Evolutionary conservation across 2,329 filamentous ascomycete species (phyloP).

Genomic region (Penicillium occitanis): DNA sequence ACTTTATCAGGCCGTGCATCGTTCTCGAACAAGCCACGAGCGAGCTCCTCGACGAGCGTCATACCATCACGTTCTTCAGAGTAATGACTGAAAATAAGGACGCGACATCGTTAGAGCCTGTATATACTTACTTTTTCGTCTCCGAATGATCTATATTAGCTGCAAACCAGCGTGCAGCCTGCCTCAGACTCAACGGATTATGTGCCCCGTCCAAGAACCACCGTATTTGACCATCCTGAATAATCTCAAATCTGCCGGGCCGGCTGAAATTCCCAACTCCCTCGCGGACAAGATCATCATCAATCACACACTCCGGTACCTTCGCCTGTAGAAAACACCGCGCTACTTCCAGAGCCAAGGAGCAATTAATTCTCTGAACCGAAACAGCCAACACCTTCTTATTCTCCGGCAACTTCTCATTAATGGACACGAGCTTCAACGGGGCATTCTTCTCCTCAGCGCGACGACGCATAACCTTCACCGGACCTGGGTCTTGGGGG

Average conservation of each 20-base stretch:
- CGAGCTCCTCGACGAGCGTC: slow-evolving; percentile 27
- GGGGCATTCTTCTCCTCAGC: slow-evolving; percentile 6
- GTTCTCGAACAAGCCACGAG: slow-evolving; percentile 23
- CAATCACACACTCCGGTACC: slow-evolving; percentile 23
- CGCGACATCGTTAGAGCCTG: slow-evolving; percentile 9
- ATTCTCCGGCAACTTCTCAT: slow-evolving; percentile 23
- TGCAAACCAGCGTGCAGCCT: slow-evolving; percentile 42
- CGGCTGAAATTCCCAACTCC: slow-evolving; percentile 32
- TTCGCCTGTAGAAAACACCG: slow-evolving; percentile 28
- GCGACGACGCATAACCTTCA: slow-evolving; percentile 39
- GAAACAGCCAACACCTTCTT: slow-evolving; percentile 25
- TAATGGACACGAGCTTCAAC: slow-evolving; percentile 17
- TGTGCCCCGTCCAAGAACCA: slow-evolving; percentile 49
- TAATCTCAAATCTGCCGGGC: slow-evolving; percentile 37
- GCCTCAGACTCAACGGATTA: slow-evolving; percentile 42
- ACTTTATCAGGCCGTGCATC: slow-evolving; percentile 28
- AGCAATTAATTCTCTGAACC: slow-evolving; percentile 37
- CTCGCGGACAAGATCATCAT: slow-evolving; percentile 26
- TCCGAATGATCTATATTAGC: slow-evolving; percentile 17
- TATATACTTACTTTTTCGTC: slow-evolving; percentile 6
- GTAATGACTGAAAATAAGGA: slow-evolving; percentile 38
- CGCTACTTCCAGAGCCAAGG: slow-evolving; percentile 32
- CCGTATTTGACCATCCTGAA: slow-evolving; percentile 25
- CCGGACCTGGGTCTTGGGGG: slow-evolving; percentile 33
- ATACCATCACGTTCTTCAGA: slow-evolving; percentile 32